A percentile compares a stretch with the other conserved stretches of the same genome.
Conservation (phyloP, 257 asterid species). For the Craterostigma plantagineum region DNA sequence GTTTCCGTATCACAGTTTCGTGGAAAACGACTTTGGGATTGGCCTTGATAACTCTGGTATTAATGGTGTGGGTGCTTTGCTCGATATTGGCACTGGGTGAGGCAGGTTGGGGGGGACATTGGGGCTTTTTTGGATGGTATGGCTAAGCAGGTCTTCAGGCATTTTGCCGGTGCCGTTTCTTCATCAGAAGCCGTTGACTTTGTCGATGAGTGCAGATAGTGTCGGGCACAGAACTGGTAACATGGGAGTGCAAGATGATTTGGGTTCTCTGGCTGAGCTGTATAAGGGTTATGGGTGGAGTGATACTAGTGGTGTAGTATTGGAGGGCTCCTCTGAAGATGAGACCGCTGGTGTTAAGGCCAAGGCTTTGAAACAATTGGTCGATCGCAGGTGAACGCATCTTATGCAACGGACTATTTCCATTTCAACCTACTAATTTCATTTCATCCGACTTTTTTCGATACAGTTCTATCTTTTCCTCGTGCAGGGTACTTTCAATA, state of each 20-base stretch:
- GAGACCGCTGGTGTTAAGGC: slow-evolving; percentile 31
- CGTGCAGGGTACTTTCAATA: slow-evolving; percentile 64
- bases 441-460: neutral
- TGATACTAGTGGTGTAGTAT: slow-evolving; percentile 23
- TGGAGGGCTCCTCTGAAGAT: slow-evolving; percentile 37
- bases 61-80: slow-evolving; percentile 67
- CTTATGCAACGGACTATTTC: neutral
- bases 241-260: slow-evolving; percentile 56
- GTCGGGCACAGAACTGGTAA: slow-evolving; percentile 16
- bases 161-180: slow-evolving; percentile 58
- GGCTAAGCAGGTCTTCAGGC: slow-evolving; percentile 58
- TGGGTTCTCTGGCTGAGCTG: slow-evolving; percentile 63
- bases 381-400: slow-evolving; percentile 45
- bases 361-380: slow-evolving; percentile 62
- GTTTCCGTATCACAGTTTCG: slow-evolving; percentile 41
- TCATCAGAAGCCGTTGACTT: slow-evolving; percentile 34
- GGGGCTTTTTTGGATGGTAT: slow-evolving; percentile 67
- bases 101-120: slow-evolving; percentile 79
- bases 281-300: slow-evolving; percentile 47
- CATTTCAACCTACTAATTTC: too few relatives aligned
- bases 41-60: slow-evolving; percentile 38
- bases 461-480: slow-evolving; percentile 1
- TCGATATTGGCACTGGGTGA: slow-evolving; percentile 80
- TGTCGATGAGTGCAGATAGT: slow-evolving; percentile 24
- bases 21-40: slow-evolving; percentile 40